These are phyloP conservation scores for Tetracladium marchalianum DNA, from an alignment of 495 filamentous ascomycete species.

Conservation along the genomic window DNA sequence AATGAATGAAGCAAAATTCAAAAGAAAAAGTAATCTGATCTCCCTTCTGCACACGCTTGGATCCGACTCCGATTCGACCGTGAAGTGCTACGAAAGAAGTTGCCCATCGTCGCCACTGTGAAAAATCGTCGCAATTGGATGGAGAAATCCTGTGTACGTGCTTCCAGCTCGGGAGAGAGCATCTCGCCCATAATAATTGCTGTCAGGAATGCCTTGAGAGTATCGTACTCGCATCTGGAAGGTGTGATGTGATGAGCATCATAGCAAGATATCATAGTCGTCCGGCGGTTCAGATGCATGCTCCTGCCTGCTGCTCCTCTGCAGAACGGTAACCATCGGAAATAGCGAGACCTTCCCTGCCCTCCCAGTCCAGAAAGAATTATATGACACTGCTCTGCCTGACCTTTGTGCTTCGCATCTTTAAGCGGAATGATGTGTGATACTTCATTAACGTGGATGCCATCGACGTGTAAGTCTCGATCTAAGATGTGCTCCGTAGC, in stretches of 20 bases:
- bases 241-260: neutral
- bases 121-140: constrained; percentile 1
- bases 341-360: neutral
- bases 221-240: neutral
- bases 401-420: no score
- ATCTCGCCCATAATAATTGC: neutral
- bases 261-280: neutral
- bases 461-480: neutral
- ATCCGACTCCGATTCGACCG: constrained; percentile 1
- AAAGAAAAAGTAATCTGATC: constrained; percentile 4
- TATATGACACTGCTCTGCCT: neutral
- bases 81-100: neutral
- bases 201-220: neutral
- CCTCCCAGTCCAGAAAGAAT: neutral
- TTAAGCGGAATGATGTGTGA: neutral
- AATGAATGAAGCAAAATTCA: constrained; percentile 5
- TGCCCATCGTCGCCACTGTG: neutral
- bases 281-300: neutral
- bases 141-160: neutral
- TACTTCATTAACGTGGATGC: neutral
- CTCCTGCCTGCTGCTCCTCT: neutral
- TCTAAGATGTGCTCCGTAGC: neutral
- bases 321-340: neutral
- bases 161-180: neutral
- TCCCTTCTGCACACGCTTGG: neutral